Conservation (phyloP, 352 stramenopile species). For the Phytophthora ohioensis region DNA sequence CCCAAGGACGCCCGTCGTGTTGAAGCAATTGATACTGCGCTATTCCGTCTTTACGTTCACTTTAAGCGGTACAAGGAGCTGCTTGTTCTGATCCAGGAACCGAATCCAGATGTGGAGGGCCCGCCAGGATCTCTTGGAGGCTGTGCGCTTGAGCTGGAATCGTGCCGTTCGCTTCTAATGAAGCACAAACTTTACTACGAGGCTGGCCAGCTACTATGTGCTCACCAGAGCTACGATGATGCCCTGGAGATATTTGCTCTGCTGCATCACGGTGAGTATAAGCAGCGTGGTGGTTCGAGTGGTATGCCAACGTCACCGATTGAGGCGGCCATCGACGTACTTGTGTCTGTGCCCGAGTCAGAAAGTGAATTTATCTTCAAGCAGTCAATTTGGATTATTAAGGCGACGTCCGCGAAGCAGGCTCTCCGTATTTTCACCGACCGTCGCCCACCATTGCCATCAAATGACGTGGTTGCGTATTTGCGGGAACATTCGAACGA, state of each 20-base stretch:
- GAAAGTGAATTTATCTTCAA: constrained; percentile 91
- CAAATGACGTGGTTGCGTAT: constrained; percentile 84
- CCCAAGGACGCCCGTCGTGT: constrained; percentile 79
- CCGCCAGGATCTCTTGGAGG: constrained; percentile 45
- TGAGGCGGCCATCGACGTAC: constrained; percentile 89
- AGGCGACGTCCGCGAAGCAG: constrained; percentile 75
- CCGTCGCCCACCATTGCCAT: constrained; percentile 64
- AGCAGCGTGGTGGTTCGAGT: constrained; percentile 69
- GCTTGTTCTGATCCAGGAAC: constrained; percentile 77
- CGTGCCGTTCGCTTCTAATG: constrained; percentile 68
- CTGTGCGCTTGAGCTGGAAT: constrained; percentile 72
- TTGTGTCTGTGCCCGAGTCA: constrained; percentile 78
- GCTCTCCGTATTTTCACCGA: constrained; percentile 88
- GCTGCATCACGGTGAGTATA: constrained; percentile 81
- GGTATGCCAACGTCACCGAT: constrained; percentile 88
- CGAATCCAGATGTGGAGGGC: constrained; percentile 59
- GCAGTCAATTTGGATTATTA: constrained; percentile 89
- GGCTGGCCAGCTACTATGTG: constrained; percentile 69
- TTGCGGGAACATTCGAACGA: constrained; percentile 81
- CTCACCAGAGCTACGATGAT: constrained; percentile 74
- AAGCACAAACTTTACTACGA: constrained; percentile 89
- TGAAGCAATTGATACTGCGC: constrained; percentile 87
- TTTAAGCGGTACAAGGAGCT: constrained; percentile 87
- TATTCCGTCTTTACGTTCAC: constrained; percentile 83
- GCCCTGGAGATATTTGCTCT: constrained; percentile 86